Conservation (phyloP, 2,329 filamentous ascomycete species). For the Monosporascus sp. region DNA sequence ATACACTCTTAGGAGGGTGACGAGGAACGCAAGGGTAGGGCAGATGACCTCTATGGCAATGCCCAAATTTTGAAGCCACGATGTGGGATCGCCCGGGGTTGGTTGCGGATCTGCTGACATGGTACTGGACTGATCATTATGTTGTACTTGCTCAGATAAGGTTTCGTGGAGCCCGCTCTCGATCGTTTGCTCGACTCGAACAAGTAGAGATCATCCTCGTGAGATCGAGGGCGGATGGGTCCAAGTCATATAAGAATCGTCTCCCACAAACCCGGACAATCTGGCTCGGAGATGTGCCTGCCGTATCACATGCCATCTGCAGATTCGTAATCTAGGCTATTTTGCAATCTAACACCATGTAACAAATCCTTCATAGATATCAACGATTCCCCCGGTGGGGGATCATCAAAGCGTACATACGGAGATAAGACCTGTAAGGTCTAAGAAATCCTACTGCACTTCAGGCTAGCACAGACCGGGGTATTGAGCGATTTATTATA, state of each 20-base stretch:
- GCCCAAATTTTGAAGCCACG: slow-evolving; percentile 15
- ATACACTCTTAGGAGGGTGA: slow-evolving; percentile 22
- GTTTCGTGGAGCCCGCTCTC: slow-evolving; percentile 1
- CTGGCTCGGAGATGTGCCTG: too few species aligned
- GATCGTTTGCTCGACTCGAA: slow-evolving; percentile 5
- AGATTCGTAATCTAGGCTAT: too few species aligned
- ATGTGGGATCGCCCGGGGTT: slow-evolving; percentile 9
- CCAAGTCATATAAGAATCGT: slow-evolving; percentile 7
- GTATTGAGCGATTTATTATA: too few species aligned
- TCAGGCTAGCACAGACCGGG: too few species aligned
- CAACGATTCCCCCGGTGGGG: too few species aligned
- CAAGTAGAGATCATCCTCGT: slow-evolving; percentile 10
- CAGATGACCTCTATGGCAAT: slow-evolving; percentile 28
- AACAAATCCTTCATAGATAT: too few species aligned
- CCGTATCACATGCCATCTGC: too few species aligned
- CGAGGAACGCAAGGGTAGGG: slow-evolving; percentile 23
- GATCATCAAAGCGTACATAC: too few species aligned
- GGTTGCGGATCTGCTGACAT: slow-evolving; percentile 6
- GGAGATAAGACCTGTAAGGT: too few species aligned
- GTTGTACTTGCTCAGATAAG: slow-evolving; percentile 8
- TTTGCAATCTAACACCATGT: too few species aligned
- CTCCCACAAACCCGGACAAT: not conserved
- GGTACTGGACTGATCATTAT: slow-evolving; percentile 5
- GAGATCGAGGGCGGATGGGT: not conserved
- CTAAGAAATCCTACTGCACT: too few species aligned